phyloP scores from a whole-genome alignment of 352 stramenopile genomes.

The Phytophthora quininea region DNA sequence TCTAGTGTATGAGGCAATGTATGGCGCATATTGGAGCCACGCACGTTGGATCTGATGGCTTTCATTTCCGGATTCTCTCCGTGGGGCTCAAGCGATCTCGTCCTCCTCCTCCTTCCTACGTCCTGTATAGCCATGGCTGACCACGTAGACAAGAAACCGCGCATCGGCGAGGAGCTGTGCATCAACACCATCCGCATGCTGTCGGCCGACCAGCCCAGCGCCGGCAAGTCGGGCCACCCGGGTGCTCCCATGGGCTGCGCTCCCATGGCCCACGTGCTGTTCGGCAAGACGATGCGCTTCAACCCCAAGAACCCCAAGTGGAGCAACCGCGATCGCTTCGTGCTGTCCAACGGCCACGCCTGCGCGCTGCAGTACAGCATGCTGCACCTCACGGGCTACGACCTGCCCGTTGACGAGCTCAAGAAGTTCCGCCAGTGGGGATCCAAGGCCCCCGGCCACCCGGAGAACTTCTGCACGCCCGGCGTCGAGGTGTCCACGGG shows the following conservation, averaged over 20 bases:
- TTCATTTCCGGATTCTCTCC: conserved; percentile 54
- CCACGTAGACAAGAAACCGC: conserved; percentile 84
- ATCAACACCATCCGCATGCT: conserved; percentile 99
- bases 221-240: conserved; percentile 98
- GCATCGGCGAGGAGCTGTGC: conserved; percentile 88
- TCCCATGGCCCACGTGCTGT: conserved; percentile 98
- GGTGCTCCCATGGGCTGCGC: conserved; percentile 98
- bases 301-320: conserved; percentile 88
- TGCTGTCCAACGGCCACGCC: conserved; percentile 98
- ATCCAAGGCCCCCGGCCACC: conserved; percentile 97
- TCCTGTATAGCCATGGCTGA: conserved; percentile 48
- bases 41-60: conserved; percentile 25
- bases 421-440: conserved; percentile 97
- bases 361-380: conserved; percentile 99
- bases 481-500: conserved; percentile 98
- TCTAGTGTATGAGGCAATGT: too few relatives aligned
- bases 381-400: conserved; percentile 97
- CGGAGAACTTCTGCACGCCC: conserved; percentile 96
- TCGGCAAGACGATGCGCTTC: conserved; percentile 91
- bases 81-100: conserved; percentile 37
- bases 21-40: conserved; percentile 1
- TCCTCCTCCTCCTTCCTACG: conserved; percentile 4
- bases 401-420: conserved; percentile 96
- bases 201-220: conserved; percentile 96
- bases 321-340: conserved; percentile 98